Base-by-base conservation (phyloP, 352 stramenopile species). In the Phytopythium aichiense region DNA sequence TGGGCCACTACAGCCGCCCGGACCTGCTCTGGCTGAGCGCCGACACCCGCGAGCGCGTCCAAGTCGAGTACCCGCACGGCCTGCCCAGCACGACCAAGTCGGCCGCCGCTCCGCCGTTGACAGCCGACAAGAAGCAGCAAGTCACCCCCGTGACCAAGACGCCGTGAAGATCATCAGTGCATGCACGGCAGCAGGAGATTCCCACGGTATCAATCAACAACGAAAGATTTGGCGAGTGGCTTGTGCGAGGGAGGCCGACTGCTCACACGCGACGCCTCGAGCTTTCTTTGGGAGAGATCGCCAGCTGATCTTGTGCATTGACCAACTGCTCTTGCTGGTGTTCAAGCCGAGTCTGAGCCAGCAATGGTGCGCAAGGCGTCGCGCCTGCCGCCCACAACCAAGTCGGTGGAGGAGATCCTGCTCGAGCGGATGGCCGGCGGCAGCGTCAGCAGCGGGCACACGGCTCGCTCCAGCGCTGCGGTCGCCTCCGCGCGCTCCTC, bases 341-440 rank as follows among this genome's bases (percentile, higher is more conserved):
- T 16, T 18, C 37, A 43, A 43, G 12, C 37, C 37, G 3, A 40
- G 35, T 40, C 35, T 40, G 18, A 46, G 22, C 22, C 37, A 56
- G 49, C 40, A 13, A 91, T 93, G 81, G 80, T 90, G 64, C 74
- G 80, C 5, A 87, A 84, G 57, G 71, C 75, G 23, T 77, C 74
- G 20, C 72, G 71, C 0, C 71, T 93, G 56, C 64, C 75, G n/a
- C 73, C 84, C 5, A 76, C 71, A 38, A 66, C 68, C 58, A 84
- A 69, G 64, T 89, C 80, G 4, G 66, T 93, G 43, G 84, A 93
- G 61, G 81, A 93, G 59, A 68, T 93, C 22, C 40, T 93, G 49
- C 65, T 91, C 12, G 62, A 76, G 20, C 77, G 84, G 15, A 70
- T 85, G 40, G 73, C 70, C 5, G 73, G 70, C 30, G 46, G 8